Percentiles rank a stretch among this genome's conserved stretches.
These are phyloP conservation scores for Tetradesmus obliquus DNA, from an alignment of 139 green algal species.

Conservation along the genomic window DNA sequence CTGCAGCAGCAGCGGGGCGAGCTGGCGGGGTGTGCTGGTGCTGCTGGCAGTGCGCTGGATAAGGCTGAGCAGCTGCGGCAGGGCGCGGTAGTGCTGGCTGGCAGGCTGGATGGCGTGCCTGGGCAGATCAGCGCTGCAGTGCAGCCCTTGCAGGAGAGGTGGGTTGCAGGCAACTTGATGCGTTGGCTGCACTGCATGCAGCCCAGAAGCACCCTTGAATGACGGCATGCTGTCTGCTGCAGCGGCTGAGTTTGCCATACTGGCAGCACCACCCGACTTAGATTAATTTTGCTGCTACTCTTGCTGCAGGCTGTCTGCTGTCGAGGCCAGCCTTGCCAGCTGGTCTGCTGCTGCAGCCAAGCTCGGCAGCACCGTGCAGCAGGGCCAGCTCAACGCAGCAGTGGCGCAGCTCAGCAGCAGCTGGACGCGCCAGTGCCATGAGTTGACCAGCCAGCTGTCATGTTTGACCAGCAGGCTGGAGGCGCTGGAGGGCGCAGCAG, in stretches of 20 bases:
- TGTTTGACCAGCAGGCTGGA: neutral
- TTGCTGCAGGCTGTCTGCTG: constrained; percentile 13
- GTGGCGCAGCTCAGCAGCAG: neutral
- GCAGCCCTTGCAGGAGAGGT: neutral
- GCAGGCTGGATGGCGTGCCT: neutral
- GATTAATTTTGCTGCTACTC: neutral
- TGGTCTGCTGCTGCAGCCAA: neutral
- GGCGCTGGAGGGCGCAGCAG: neutral
- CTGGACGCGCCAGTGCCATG: neutral
- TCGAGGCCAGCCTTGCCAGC: neutral
- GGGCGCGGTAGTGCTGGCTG: neutral
- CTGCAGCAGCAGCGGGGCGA: neutral
- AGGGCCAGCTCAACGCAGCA: neutral
- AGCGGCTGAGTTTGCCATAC: neutral
- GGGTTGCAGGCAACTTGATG: neutral
- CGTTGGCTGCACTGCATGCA: too few relatives aligned
- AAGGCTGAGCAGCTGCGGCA: constrained; percentile 33
- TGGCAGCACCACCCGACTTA: neutral
- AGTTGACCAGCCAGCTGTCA: constrained; percentile 2
- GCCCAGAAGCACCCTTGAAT: neutral
- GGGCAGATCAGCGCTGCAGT: neutral
- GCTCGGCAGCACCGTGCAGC: constrained; percentile 28
- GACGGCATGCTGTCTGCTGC: neutral
- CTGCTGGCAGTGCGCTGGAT: neutral
- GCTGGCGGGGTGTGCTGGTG: neutral